A percentile compares a stretch with the other conserved stretches of the same genome.
phyloP scores from a whole-genome alignment of 1,284 basidiomycete genomes.

The Ganoderma resinaceum region DNA sequence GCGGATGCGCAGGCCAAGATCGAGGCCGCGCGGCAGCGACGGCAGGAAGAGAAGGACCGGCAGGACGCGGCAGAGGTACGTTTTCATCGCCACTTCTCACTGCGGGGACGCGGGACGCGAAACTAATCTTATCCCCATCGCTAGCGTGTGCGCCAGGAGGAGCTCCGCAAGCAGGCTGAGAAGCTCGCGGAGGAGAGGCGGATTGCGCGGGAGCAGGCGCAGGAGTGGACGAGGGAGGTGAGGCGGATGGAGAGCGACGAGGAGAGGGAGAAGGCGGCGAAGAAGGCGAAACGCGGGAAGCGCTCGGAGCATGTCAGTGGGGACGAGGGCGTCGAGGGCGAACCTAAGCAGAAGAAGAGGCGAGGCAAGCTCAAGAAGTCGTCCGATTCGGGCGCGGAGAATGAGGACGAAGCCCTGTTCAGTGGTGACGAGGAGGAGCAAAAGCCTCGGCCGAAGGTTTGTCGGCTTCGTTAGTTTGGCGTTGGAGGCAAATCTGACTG shows the following conservation, averaged over 20 bases:
- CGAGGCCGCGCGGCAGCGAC: constrained; percentile 72
- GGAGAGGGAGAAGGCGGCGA: constrained; percentile 71
- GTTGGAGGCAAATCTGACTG: constrained; percentile 13
- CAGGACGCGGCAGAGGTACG: constrained; percentile 66
- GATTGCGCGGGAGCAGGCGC: constrained; percentile 79
- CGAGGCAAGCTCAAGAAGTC: constrained; percentile 39
- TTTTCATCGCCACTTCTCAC: constrained; percentile 16
- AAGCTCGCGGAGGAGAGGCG: constrained; percentile 78
- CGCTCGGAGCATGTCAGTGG: constrained; percentile 55
- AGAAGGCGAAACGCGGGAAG: constrained; percentile 61
- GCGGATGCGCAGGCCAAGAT: constrained; percentile 74
- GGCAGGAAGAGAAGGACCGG: constrained; percentile 71
- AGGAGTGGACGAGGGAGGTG: constrained; percentile 75
- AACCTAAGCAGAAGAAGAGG: constrained; percentile 40
- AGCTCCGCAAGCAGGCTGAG: constrained; percentile 66
- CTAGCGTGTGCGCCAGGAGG: constrained; percentile 64
- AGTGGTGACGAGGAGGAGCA: constrained; percentile 73
- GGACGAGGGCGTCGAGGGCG: constrained; percentile 53
- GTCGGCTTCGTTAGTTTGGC: constrained; percentile 22
- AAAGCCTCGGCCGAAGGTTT: constrained; percentile 63
- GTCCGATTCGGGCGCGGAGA: constrained; percentile 37
- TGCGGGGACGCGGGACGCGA: constrained; percentile 3
- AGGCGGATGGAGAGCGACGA: constrained; percentile 74
- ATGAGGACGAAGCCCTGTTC: constrained; percentile 66
- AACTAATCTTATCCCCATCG: not conserved